A percentile compares a stretch with the other conserved stretches of the same genome.
Evolutionary conservation across 2,329 filamentous ascomycete genomes (phyloP).

Genomic region (Apiospora sp.): DNA sequence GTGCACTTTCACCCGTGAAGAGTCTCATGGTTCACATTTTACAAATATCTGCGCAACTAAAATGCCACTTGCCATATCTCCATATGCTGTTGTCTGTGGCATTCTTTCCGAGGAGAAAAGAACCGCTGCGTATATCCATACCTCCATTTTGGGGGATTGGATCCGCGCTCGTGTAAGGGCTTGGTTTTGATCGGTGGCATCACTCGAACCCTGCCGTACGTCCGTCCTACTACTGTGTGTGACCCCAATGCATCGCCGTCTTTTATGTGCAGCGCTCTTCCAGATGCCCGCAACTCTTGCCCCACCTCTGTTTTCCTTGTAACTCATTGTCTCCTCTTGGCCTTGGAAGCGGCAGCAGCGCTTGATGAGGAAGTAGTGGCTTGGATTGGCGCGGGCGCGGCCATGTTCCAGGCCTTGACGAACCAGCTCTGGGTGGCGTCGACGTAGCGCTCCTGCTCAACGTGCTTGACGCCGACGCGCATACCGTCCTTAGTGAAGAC

Average conservation of each 20-base stretch:
- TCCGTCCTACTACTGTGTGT: background rate
- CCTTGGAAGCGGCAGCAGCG: background rate
- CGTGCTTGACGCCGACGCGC: constrained; percentile 73
- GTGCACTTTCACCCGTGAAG: background rate
- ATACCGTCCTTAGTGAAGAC: constrained; percentile 78
- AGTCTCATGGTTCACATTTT: background rate
- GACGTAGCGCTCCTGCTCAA: constrained; percentile 74
- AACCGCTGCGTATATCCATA: background rate
- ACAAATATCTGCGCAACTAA: background rate
- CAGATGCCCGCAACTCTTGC: background rate
- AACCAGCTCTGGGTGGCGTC: constrained; percentile 76
- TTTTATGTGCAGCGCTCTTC: background rate
- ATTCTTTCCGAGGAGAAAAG: background rate
- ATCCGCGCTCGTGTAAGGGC: background rate
- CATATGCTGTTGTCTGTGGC: background rate
- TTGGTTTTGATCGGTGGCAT: background rate
- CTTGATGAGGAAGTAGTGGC: constrained; percentile 32
- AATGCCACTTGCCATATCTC: background rate
- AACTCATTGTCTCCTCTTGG: constrained; percentile 33
- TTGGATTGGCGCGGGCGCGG: constrained; percentile 37
- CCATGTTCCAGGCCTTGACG: constrained; percentile 71
- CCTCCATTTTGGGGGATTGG: background rate
- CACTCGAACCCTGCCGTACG: background rate
- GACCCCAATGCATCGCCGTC: background rate
- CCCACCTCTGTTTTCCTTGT: constrained; percentile 24